Evolutionary conservation across 2,329 filamentous ascomycete genomes (phyloP), one percentile per base, ranked within the genome.

Genomic region (Cytospora piceicola): DNA sequence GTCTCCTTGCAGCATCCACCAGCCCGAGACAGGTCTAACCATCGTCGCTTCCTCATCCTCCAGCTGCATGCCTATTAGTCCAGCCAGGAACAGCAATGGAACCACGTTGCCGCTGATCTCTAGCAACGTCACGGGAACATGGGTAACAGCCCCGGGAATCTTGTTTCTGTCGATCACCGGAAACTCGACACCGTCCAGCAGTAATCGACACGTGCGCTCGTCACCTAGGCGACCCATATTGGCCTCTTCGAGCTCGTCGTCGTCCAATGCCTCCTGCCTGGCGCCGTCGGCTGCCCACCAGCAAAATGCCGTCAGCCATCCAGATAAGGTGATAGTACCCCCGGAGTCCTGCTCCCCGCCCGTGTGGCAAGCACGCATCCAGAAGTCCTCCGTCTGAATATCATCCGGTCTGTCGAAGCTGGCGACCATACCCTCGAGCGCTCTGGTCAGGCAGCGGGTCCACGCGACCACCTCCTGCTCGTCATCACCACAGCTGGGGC

Each of bases 301-400:
- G 66, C 74, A 75, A 65, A 77, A 77, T 11, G 72, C 72, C 3
- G 72, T 74, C 55, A 76, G 70, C 75, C 75, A 77, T 1, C 75
- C 75, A 15, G 70, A 71, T 64, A 73, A 74, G n/a, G 70, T 71
- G 52, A 32, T 17, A 8, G 69, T 68, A 9, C 65, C 63, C 15
- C 74, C 74, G 64, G 73, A 74, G n/a, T 72, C 72, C 57, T 74
- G 72, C 4, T 70, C 70, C 22, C 68, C 60, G 29, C 73, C 69
- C 57, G 72, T 67, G 54, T 73, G 68, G 60, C 73, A 72, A 42
- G 75, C 70, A 17, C 67, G 67, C 36, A 71, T 68, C 75, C 74
- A 76, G 62, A 77, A 76, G 15, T 42, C 30, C 54, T 53, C 55
- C 24, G 69, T 67, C 1, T 58, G 53, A 12, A 64, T 54, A 22